phyloP scores from a whole-genome alignment of 1,284 basidiomycete species.

The Ceratobasidium sp. region DNA sequence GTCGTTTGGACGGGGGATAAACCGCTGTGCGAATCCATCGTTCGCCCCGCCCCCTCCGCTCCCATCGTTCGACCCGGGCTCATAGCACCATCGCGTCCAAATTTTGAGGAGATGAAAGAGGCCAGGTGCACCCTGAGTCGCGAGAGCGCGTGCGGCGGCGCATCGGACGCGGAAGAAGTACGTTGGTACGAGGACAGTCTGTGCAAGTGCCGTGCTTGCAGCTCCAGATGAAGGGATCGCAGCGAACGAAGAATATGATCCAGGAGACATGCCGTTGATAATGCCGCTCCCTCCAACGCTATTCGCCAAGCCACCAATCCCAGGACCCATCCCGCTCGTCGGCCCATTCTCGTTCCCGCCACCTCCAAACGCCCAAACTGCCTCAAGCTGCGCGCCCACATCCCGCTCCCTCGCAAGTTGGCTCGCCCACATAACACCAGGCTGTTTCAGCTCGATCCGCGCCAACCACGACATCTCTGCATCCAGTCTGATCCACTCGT shows the following conservation, averaged over 20 bases:
- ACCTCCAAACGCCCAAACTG: constrained; percentile 38
- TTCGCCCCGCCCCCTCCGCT: constrained; percentile 63
- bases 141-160: constrained; percentile 90
- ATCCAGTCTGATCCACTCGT: constrained; percentile 99
- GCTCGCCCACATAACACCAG: constrained; percentile 99
- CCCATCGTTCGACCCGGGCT: constrained; percentile 63
- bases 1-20: constrained; percentile 92
- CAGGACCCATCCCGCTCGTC: background rate
- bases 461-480: constrained; percentile 99
- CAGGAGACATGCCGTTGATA: constrained; percentile 19
- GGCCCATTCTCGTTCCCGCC: constrained; percentile 21
- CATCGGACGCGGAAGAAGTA: constrained; percentile 98
- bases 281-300: constrained; percentile 9
- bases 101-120: constrained; percentile 97
- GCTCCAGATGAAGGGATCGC: constrained; percentile 38
- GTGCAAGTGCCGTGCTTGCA: constrained; percentile 66
- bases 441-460: constrained; percentile 90
- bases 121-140: constrained; percentile 76
- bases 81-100: constrained; percentile 93
- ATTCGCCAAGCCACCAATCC: background rate
- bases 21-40: constrained; percentile 84
- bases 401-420: constrained; percentile 96
- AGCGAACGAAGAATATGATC: constrained; percentile 29
- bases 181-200: constrained; percentile 93
- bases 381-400: constrained; percentile 97